Percentiles rank a stretch among this genome's conserved stretches.
phyloP scores from a whole-genome alignment of 805 yeast species.

The Schizosaccharomyces japonicus region DNA sequence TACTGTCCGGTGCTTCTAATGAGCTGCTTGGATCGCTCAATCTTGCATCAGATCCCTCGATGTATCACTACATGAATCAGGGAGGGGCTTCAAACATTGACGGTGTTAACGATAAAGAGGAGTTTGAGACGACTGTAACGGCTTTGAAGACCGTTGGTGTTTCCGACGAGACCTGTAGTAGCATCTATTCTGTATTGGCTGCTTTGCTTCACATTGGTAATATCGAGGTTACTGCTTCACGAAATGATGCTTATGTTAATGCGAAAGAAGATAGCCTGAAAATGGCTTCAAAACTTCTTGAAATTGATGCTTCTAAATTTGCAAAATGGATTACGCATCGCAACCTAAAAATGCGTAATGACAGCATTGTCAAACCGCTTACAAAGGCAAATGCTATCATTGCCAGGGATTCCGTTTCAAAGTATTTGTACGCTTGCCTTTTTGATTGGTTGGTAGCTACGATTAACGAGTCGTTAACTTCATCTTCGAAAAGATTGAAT shows the following conservation, averaged over 20 bases:
- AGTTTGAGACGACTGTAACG: slow-evolving; percentile 48
- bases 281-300: slow-evolving; percentile 64
- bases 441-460: slow-evolving; percentile 86
- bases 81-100: slow-evolving; percentile 52
- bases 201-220: slow-evolving; percentile 85
- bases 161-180: slow-evolving; percentile 28
- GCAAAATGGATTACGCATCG: slow-evolving; percentile 84
- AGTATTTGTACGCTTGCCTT: slow-evolving; percentile 71
- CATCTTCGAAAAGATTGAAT: slow-evolving; percentile 33
- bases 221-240: slow-evolving; percentile 59
- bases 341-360: slow-evolving; percentile 78
- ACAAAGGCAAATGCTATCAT: slow-evolving; percentile 66
- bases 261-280: slow-evolving; percentile 70
- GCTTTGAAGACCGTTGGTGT: slow-evolving; percentile 69
- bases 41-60: slow-evolving; percentile 33
- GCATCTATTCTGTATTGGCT: slow-evolving; percentile 58
- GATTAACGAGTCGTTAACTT: slow-evolving; percentile 57
- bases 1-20: slow-evolving; percentile 40
- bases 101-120: slow-evolving; percentile 63
- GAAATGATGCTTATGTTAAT: slow-evolving; percentile 57
- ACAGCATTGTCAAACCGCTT: slow-evolving; percentile 66
- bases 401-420: slow-evolving; percentile 91
- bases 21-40: slow-evolving; percentile 34
- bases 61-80: slow-evolving; percentile 65
- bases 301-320: slow-evolving; percentile 46